These are phyloP conservation scores for Schizochytrium sp. DNA, from an alignment of 108 stramenopile genomes.

Conservation along the genomic window DNA sequence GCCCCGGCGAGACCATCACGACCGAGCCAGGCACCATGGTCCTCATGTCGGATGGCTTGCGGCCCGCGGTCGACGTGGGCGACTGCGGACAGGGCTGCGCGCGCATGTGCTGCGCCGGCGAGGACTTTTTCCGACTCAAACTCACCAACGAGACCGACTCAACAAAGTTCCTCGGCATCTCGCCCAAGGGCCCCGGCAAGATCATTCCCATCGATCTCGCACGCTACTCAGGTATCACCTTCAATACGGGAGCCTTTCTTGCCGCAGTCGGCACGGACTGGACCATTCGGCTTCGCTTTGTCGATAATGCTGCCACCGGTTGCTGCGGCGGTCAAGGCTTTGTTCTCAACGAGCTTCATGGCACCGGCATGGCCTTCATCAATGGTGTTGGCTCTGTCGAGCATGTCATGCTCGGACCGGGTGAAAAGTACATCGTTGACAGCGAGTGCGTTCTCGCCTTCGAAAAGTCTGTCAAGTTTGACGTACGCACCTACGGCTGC, in stretches of 20 bases:
- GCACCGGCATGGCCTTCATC: not conserved
- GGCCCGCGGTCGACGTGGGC: not conserved
- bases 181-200: not conserved
- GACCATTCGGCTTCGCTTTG: not conserved
- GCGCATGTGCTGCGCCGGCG: not conserved
- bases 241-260: not conserved
- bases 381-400: not conserved
- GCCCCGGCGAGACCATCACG: constrained; percentile 2
- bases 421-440: not conserved
- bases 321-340: not conserved
- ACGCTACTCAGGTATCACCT: not conserved
- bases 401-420: not conserved
- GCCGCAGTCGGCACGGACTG: constrained; percentile 1
- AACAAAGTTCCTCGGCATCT: not conserved
- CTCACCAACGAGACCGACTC: not conserved
- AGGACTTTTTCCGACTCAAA: not conserved
- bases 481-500: not conserved
- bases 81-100: not conserved
- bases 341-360: not conserved
- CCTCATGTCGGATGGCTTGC: constrained; percentile 7
- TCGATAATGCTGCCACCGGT: not conserved
- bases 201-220: not conserved
- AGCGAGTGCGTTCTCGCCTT: not conserved
- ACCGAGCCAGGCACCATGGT: constrained; percentile 5
- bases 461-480: not conserved